Evolutionary conservation across 345 rosid genomes (phyloP).

Genomic region (Salix udensis): DNA sequence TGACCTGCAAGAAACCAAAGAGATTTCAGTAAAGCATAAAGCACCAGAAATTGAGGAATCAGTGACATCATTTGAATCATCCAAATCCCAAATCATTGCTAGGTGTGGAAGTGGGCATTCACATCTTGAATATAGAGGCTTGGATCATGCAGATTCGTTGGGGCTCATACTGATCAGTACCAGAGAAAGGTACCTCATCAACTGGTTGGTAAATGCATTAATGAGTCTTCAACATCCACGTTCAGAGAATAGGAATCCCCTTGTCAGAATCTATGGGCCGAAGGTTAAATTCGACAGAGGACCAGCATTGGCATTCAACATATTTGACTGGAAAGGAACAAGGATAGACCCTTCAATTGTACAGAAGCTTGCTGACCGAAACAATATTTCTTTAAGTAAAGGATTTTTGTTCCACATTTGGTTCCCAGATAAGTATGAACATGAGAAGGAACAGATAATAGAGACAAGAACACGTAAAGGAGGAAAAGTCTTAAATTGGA

Average conservation of each 20-base stretch:
- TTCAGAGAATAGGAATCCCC: conserved; percentile 31
- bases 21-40: not conserved
- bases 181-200: conserved; percentile 55
- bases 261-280: conserved; percentile 70
- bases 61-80: conserved; percentile 17
- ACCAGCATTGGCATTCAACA: conserved; percentile 64
- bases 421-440: conserved; percentile 32
- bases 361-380: conserved; percentile 72
- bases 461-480: conserved; percentile 17
- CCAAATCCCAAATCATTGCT: not conserved
- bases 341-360: conserved; percentile 61
- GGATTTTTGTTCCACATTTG: conserved; percentile 46
- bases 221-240: conserved; percentile 61
- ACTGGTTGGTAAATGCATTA: conserved; percentile 75
- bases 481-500: conserved; percentile 1
- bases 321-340: conserved; percentile 87
- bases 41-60: conserved; percentile 33
- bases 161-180: conserved; percentile 54
- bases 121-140: conserved; percentile 47
- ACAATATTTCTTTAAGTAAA: conserved; percentile 48
- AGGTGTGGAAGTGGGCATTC: not conserved
- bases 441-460: conserved; percentile 25
- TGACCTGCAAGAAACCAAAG: conserved; percentile 22
- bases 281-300: conserved; percentile 44
- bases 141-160: conserved; percentile 71